phyloP scores from a whole-genome alignment of 2,329 filamentous ascomycete genomes.

The Massarina eburnea region DNA sequence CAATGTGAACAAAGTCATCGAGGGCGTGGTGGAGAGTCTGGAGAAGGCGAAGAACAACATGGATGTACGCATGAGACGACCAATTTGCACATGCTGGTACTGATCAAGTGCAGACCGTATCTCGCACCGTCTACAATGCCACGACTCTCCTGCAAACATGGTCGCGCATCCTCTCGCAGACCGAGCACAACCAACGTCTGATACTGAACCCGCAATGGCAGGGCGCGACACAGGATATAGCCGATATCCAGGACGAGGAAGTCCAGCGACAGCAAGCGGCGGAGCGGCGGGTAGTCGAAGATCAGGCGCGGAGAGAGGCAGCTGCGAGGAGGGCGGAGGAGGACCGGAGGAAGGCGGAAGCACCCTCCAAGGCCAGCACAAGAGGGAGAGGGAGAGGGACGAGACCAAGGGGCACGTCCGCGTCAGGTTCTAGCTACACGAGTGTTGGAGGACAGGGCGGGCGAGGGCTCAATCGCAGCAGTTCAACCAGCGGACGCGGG shows the following conservation, averaged over 20 bases:
- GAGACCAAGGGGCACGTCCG: constrained; percentile 33
- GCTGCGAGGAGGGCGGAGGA: constrained; percentile 57
- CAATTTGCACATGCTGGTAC: not conserved
- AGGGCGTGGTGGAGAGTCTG: constrained; percentile 72
- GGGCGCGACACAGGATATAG: constrained; percentile 81
- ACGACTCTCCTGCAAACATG: constrained; percentile 91
- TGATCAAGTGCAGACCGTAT: constrained; percentile 66
- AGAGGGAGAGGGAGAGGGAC: constrained; percentile 40
- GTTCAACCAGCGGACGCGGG: constrained; percentile 46
- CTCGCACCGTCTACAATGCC: constrained; percentile 80
- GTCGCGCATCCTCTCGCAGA: constrained; percentile 94
- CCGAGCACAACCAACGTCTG: constrained; percentile 93
- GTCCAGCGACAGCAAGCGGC: constrained; percentile 72
- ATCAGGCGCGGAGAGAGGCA: constrained; percentile 75
- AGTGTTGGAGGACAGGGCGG: constrained; percentile 50
- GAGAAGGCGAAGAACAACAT: constrained; percentile 76
- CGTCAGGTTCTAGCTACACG: constrained; percentile 42
- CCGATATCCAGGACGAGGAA: constrained; percentile 83
- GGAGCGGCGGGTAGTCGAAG: constrained; percentile 74
- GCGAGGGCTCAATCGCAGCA: constrained; percentile 52
- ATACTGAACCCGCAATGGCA: constrained; percentile 88
- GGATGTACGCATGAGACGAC: constrained; percentile 56
- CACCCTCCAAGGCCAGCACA: constrained; percentile 51
- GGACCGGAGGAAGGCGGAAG: constrained; percentile 60
- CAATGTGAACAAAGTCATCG: constrained; percentile 85